These are phyloP conservation scores for Hortaea werneckii DNA, from an alignment of 2,329 filamentous ascomycete genomes.

Conservation along the genomic window DNA sequence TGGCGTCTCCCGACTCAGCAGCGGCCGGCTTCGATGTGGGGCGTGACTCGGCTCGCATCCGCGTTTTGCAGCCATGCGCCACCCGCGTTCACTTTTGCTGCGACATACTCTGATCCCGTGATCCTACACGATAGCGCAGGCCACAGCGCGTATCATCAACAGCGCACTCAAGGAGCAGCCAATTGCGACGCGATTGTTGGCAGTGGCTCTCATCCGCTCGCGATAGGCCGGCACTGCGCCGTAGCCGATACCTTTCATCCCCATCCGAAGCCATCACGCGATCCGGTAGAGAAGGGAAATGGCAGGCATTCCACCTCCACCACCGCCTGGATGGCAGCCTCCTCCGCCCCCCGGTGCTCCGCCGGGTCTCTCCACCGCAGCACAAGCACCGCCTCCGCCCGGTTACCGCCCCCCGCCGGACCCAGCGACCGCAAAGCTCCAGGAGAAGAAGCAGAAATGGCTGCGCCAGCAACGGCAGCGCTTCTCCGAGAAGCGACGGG, in stretches of 20 bases:
- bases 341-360: slow-evolving; percentile 38
- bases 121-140: no score
- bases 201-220: slow-evolving; percentile 1
- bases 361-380: slow-evolving; percentile 38
- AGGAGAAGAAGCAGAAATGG: slow-evolving; percentile 99
- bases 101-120: no score
- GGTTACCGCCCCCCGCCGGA: slow-evolving; percentile 73
- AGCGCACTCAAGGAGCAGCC: no score
- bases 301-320: slow-evolving; percentile 54
- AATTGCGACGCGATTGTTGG: neutral
- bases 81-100: no score
- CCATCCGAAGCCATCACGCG: neutral
- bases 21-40: no score
- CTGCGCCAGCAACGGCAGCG: slow-evolving; percentile 79
- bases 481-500: slow-evolving; percentile 94
- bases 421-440: slow-evolving; percentile 83
- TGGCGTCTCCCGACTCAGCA: no score
- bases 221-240: slow-evolving; percentile 10
- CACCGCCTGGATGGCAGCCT: slow-evolving; percentile 55
- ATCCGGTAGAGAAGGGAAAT: slow-evolving; percentile 28
- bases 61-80: no score
- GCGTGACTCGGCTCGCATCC: no score
- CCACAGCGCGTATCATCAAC: no score
- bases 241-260: slow-evolving; percentile 7
- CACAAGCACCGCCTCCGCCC: slow-evolving; percentile 58